Conservation (phyloP, 371 early-diverging fungal genomes). For the Phascolomyces articulosus region DNA sequence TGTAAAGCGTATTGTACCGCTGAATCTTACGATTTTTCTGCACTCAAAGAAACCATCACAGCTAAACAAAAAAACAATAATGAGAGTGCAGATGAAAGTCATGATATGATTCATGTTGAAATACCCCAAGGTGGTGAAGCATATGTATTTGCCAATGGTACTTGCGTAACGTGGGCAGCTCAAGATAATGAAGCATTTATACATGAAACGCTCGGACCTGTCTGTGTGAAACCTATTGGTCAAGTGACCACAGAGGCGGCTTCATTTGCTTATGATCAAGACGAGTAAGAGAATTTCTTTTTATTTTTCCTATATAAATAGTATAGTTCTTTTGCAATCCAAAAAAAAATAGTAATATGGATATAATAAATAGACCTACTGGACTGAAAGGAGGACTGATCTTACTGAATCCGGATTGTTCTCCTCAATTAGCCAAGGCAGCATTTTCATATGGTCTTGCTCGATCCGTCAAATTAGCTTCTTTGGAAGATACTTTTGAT, state of each 20-base stretch:
- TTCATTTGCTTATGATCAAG: conserved; percentile 33
- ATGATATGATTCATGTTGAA: conserved; percentile 22
- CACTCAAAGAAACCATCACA: conserved; percentile 8
- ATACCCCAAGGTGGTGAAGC: conserved; percentile 31
- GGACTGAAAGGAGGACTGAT: conserved; percentile 32
- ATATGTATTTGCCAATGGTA: conserved; percentile 30
- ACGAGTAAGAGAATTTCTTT: conserved; percentile 28
- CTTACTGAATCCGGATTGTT: conserved; percentile 29
- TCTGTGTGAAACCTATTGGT: background rate
- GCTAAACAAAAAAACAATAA: background rate
- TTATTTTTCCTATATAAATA: background rate
- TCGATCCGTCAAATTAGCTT: conserved; percentile 27
- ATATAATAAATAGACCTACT: conserved; percentile 21
- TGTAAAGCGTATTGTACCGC: conserved; percentile 33
- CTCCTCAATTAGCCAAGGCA: conserved; percentile 26
- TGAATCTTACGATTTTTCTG: conserved; percentile 11
- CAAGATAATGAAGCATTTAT: conserved; percentile 10
- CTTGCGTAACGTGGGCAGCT: conserved; percentile 29
- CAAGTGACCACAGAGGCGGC: conserved; percentile 11
- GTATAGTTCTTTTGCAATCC: too few species aligned
- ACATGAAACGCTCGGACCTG: background rate
- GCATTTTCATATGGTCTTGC: conserved; percentile 40
- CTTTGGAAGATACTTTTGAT: conserved; percentile 16
- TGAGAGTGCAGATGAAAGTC: conserved; percentile 3
- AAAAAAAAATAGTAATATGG: background rate